Conservation (phyloP, 805 yeast species). For the Kuraishia piskuri region DNA sequence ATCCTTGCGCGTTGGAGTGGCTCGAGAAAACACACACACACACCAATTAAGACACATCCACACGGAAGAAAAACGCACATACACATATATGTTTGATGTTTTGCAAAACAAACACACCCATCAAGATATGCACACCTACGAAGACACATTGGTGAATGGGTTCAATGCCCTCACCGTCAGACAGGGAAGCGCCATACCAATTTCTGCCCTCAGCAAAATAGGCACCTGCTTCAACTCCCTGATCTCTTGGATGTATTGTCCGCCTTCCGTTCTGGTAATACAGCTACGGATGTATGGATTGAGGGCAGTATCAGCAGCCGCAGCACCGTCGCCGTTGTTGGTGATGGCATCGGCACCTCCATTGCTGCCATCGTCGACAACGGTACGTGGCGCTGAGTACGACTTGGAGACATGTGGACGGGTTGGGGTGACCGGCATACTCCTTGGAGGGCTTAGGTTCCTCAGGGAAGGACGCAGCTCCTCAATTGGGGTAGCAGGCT, state of each 20-base stretch:
- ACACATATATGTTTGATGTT: not conserved
- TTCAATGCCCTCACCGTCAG: constrained; percentile 85
- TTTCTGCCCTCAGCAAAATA: constrained; percentile 77
- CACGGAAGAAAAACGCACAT: not conserved
- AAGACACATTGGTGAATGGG: constrained; percentile 42
- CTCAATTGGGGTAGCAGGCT: not conserved
- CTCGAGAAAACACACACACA: not conserved
- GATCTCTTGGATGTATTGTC: constrained; percentile 68
- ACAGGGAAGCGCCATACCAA: constrained; percentile 95
- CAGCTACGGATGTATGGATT: constrained; percentile 51
- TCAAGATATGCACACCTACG: not conserved
- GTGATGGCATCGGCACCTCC: not conserved
- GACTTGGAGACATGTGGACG: constrained; percentile 7
- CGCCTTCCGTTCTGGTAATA: constrained; percentile 52
- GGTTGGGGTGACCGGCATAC: constrained; percentile 20
- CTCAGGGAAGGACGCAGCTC: not conserved
- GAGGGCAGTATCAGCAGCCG: constrained; percentile 28
- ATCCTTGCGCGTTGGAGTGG: not conserved
- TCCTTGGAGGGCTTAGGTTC: constrained; percentile 10
- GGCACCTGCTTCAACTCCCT: constrained; percentile 74
- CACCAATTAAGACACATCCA: not conserved
- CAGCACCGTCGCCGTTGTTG: constrained; percentile 11
- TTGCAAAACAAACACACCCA: not conserved
- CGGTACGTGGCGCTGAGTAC: constrained; percentile 4
- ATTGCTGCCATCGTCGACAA: constrained; percentile 7